Evolutionary conservation across 208 protist species (phyloP).

Genomic region (Trypanosoma conorhini): DNA sequence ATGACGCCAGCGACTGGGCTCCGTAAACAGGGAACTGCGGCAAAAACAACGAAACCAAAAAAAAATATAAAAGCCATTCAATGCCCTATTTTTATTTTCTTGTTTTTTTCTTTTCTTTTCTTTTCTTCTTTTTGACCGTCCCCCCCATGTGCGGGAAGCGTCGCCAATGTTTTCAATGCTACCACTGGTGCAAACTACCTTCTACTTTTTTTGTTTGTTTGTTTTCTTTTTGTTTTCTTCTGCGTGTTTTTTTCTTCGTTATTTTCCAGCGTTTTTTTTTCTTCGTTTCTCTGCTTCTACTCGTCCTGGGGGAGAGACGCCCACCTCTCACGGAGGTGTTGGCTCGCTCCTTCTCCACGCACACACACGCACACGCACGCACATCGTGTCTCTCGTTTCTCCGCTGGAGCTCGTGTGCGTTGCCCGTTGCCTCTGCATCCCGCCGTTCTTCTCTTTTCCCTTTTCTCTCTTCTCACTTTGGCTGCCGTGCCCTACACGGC

Average conservation of each 20-base stretch:
- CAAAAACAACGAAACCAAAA: too few relatives aligned
- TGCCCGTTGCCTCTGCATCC: not conserved
- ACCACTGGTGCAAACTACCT: too few relatives aligned
- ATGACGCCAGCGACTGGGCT: too few relatives aligned
- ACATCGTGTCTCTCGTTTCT: slow-evolving; percentile 1
- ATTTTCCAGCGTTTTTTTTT: slow-evolving; percentile 1
- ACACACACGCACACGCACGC: not conserved
- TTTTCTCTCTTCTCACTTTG: slow-evolving; percentile 1
- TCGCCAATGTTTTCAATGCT: too few relatives aligned
- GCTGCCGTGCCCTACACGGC: not conserved
- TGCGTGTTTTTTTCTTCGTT: too few relatives aligned
- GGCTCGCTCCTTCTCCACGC: not conserved
- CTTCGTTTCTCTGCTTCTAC: slow-evolving; percentile 10
- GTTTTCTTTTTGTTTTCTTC: too few relatives aligned
- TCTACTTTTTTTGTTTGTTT: not conserved
- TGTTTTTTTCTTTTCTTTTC: slow-evolving; percentile 3
- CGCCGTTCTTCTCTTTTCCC: not conserved
- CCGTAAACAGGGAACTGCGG: too few relatives aligned
- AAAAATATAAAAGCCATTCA: too few relatives aligned
- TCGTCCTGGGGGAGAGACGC: not conserved
- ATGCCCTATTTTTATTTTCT: not conserved
- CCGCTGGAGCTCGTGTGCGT: not conserved
- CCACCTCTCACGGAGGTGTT: not conserved
- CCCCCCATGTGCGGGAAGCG: too few relatives aligned
- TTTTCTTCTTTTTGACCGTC: slow-evolving; percentile 14